Evolutionary conservation across 2,329 filamentous ascomycete species (phyloP), one percentile per base, ranked within the genome.

Genomic region (Penicillium sp.): DNA sequence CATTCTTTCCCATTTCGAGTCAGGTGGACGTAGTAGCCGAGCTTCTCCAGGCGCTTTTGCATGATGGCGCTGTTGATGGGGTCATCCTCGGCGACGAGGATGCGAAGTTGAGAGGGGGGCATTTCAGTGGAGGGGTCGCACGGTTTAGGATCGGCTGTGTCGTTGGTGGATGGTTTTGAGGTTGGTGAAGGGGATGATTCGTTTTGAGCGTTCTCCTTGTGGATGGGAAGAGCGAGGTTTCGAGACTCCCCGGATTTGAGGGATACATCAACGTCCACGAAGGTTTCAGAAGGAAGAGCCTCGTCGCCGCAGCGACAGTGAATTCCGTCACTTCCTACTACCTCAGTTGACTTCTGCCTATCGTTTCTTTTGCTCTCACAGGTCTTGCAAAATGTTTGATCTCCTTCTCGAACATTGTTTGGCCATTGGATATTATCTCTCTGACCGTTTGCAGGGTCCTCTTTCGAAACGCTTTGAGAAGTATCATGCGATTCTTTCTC

Each of bases 1-100:
- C 91, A 96, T 63, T 95, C 90, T 65, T 94, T 88, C 7, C 91
- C 91, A 56, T 95, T 95, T 33, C 88, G 79, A 0, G 89, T 89
- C 57, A 92, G 79, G 31, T 81, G 75, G 0, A 94, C 87, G 0
- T 79, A 71, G 58, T 95, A 89, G 0, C 89, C 88, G 1, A 84
- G 72, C 63, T 88, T 91, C 65, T 94, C 87, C 3, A 96, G 71
- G 11, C 91, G 78, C 63, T 95, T 95, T 63, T 84, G 83, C 36
- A 95, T 75, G 38, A 95, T 89, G 53, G 85, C 87, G 71, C 89
- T 89, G 61, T 95, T 95, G 60, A 95, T 85, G 0, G 90, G 89
- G 62, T 95, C 90, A 60, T 96, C 91, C 65, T 95, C 91, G 0
- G 91, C 91, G 31, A 95, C 83, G 20, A 95, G 76, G 2, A 95